phyloP scores from a whole-genome alignment of 2,329 filamentous ascomycete genomes.

The Aspergillus sp. region DNA sequence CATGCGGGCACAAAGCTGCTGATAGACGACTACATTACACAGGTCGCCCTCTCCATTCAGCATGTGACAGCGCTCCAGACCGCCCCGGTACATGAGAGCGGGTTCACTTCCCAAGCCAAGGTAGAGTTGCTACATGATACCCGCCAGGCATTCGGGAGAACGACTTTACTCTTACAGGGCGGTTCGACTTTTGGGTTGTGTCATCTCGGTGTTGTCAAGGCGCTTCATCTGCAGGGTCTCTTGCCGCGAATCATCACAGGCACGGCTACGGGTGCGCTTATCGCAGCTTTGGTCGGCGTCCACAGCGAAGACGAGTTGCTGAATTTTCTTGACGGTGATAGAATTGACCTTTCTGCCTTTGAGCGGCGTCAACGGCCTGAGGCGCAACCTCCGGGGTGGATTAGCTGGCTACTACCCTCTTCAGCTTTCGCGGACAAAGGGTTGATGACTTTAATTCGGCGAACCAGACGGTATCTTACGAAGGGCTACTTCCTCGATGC shows the following conservation, averaged over 20 bases:
- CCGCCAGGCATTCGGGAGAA: constrained; percentile 84
- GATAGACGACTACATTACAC: constrained; percentile 87
- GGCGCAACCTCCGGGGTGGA: constrained; percentile 17
- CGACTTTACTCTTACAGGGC: constrained; percentile 83
- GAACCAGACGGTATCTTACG: constrained; percentile 69
- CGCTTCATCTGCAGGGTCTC: constrained; percentile 77
- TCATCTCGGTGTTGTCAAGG: constrained; percentile 88
- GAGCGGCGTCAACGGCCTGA: constrained; percentile 48
- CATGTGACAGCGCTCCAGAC: constrained; percentile 73
- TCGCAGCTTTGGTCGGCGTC: constrained; percentile 84
- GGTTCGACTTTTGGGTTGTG: constrained; percentile 91
- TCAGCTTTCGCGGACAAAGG: constrained; percentile 43
- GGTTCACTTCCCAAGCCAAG: constrained; percentile 75
- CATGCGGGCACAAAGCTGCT: constrained; percentile 88
- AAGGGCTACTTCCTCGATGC: constrained; percentile 87
- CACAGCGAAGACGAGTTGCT: constrained; percentile 86
- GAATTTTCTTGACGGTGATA: constrained; percentile 74
- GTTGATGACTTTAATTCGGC: constrained; percentile 66
- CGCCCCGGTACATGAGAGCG: constrained; percentile 52
- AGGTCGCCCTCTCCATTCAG: constrained; percentile 79
- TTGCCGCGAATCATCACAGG: constrained; percentile 90
- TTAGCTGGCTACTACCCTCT: constrained; percentile 10
- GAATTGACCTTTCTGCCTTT: constrained; percentile 83
- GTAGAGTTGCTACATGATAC: constrained; percentile 86
- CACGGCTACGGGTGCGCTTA: constrained; percentile 85